Evolutionary conservation across 2,329 filamentous ascomycete genomes (phyloP).

Genomic region (Plectosphaerella plurivora): DNA sequence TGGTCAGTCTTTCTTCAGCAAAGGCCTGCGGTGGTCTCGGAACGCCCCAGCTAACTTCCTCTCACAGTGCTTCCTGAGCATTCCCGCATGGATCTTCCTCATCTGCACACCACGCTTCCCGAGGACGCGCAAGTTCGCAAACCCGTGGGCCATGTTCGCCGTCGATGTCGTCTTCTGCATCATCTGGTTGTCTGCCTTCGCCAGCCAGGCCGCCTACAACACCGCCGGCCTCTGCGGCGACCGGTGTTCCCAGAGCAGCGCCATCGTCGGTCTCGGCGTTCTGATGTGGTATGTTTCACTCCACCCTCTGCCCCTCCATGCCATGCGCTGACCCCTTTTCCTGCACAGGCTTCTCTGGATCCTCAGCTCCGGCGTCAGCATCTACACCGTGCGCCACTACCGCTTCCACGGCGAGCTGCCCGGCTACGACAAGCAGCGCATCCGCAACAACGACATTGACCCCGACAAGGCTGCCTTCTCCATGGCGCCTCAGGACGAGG

Average conservation of each 20-base stretch:
- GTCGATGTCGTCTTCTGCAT: constrained; percentile 55
- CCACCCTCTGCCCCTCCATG: constrained; percentile 1
- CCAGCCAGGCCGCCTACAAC: constrained; percentile 62
- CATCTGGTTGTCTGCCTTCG: constrained; percentile 64
- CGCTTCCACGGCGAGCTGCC: constrained; percentile 58
- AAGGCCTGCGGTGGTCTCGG: background rate
- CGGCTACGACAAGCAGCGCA: constrained; percentile 50
- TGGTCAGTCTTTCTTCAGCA: constrained; percentile 39
- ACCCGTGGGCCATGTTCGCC: constrained; percentile 56
- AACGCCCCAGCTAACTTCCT: background rate
- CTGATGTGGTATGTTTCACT: constrained; percentile 51
- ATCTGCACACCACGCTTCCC: constrained; percentile 60
- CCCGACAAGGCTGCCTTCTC: constrained; percentile 67
- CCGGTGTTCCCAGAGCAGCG: constrained; percentile 58
- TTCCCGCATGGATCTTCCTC: constrained; percentile 62
- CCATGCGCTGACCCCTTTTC: constrained; percentile 9
- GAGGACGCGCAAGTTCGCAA: constrained; percentile 56
- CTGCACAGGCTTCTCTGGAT: constrained; percentile 50
- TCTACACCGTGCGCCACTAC: constrained; percentile 58
- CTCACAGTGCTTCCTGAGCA: constrained; percentile 57
- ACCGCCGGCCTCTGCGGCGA: constrained; percentile 47
- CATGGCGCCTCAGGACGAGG: constrained; percentile 62
- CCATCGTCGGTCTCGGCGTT: constrained; percentile 57
- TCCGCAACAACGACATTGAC: constrained; percentile 51
- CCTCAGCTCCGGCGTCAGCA: constrained; percentile 49